These are phyloP conservation scores for Trypanosoma melophagium DNA, from an alignment of 208 protist species.

Conservation along the genomic window DNA sequence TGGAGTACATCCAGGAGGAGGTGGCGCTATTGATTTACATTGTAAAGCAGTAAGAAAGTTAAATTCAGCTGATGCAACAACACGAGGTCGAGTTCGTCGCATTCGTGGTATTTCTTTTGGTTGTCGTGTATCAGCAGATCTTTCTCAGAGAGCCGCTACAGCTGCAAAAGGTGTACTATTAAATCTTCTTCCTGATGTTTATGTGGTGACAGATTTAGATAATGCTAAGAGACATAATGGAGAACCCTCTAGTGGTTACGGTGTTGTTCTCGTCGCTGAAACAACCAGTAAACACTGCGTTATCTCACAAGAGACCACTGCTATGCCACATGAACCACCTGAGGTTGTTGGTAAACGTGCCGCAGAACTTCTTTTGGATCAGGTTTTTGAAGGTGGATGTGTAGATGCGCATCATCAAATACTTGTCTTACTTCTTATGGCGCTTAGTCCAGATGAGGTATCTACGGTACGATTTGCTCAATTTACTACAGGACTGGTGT, in stretches of 20 bases:
- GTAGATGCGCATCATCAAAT: slow-evolving; percentile 91
- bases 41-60: slow-evolving; percentile 77
- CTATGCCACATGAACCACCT: slow-evolving; percentile 62
- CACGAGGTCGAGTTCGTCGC: slow-evolving; percentile 83
- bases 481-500: slow-evolving; percentile 63
- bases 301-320: slow-evolving; percentile 83
- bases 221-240: slow-evolving; percentile 45
- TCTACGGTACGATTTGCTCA: slow-evolving; percentile 90
- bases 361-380: slow-evolving; percentile 78
- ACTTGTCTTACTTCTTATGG: slow-evolving; percentile 90
- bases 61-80: slow-evolving; percentile 57
- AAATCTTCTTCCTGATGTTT: slow-evolving; percentile 90
- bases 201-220: slow-evolving; percentile 91
- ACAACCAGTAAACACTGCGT: slow-evolving; percentile 84
- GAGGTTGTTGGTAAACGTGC: slow-evolving; percentile 84
- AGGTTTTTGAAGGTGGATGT: slow-evolving; percentile 86
- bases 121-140: slow-evolving; percentile 78
- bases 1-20: slow-evolving; percentile 76
- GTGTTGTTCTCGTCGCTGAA: slow-evolving; percentile 91
- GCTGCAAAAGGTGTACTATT: slow-evolving; percentile 88
- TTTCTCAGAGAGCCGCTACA: slow-evolving; percentile 85
- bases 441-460: slow-evolving; percentile 87
- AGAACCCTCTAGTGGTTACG: slow-evolving; percentile 82
- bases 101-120: slow-evolving; percentile 92
- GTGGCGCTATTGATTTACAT: slow-evolving; percentile 85